A percentile compares a stretch with the other conserved stretches of the same genome.
Evolutionary conservation across 257 asterid genomes (phyloP).

Genomic region (Phtheirospermum japonicum): DNA sequence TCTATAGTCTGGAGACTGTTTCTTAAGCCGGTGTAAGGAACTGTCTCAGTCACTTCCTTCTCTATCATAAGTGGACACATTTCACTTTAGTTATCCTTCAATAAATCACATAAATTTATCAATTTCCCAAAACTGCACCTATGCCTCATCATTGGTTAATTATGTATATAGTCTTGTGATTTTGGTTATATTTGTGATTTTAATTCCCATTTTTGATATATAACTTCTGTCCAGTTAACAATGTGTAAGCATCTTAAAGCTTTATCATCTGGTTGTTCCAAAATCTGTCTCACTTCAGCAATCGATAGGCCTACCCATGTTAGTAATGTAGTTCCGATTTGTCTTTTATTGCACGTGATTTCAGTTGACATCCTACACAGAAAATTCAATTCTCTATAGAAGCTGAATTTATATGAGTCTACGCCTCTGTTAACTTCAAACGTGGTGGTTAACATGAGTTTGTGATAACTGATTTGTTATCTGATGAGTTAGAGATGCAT

Average conservation of each 20-base stretch:
- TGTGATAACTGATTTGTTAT: background rate
- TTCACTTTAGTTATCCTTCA: too few relatives aligned
- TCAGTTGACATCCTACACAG: background rate
- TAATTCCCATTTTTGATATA: background rate
- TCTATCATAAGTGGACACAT: too few relatives aligned
- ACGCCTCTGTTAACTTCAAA: background rate
- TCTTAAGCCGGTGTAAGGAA: background rate
- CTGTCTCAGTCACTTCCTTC: background rate
- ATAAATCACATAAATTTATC: background rate
- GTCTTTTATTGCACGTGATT: too few relatives aligned
- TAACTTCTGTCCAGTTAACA: background rate
- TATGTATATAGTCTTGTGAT: constrained; percentile 2
- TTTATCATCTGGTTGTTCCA: background rate
- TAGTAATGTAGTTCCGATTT: background rate
- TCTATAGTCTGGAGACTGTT: background rate
- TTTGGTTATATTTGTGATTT: background rate
- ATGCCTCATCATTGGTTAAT: background rate
- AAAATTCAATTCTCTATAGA: background rate
- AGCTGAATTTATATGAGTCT: background rate
- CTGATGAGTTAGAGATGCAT: background rate
- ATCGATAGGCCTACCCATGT: background rate
- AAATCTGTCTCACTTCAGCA: background rate
- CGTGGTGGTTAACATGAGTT: background rate
- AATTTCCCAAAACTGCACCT: background rate
- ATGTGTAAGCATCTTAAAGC: background rate